These are phyloP conservation scores for Plenodomus tracheiphilus DNA, from an alignment of 2,329 filamentous ascomycete species.

Conservation along the genomic window DNA sequence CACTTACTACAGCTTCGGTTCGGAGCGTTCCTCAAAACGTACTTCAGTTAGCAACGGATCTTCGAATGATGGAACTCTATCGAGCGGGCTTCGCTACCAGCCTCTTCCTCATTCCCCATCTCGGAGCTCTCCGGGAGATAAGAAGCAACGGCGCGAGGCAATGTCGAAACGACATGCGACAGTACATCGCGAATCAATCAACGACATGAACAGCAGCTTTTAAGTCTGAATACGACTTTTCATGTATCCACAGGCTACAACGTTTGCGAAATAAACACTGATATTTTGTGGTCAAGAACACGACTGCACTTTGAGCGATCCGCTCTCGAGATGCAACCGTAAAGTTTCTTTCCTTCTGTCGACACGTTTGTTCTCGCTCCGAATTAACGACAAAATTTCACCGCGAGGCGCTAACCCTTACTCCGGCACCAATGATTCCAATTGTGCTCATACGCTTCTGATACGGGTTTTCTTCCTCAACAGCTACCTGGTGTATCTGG, in stretches of 20 bases:
- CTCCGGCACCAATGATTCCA: background rate
- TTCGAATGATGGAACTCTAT: slow-evolving; percentile 36
- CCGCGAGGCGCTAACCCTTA: too few species aligned
- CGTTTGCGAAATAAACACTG: background rate
- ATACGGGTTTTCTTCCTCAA: background rate
- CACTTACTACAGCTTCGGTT: slow-evolving; percentile 47
- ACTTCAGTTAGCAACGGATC: slow-evolving; percentile 25
- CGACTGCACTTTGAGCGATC: background rate
- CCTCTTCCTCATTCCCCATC: slow-evolving; percentile 26
- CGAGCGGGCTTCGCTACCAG: slow-evolving; percentile 47
- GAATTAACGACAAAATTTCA: background rate
- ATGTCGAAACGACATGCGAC: slow-evolving; percentile 5
- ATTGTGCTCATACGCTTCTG: background rate
- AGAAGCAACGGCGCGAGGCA: slow-evolving; percentile 6
- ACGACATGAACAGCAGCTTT: slow-evolving; percentile 15
- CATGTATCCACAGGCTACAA: background rate
- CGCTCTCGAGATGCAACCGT: background rate
- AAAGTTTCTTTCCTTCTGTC: background rate
- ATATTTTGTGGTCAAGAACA: background rate
- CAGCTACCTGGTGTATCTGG: background rate
- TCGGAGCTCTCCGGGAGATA: slow-evolving; percentile 7
- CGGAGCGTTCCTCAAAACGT: slow-evolving; percentile 35
- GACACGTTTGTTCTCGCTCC: background rate
- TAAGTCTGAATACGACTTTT: background rate
- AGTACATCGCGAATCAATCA: slow-evolving; percentile 16